Evolutionary conservation across 106 monocot species (phyloP), one percentile per base, ranked within the genome.

Genomic region (Iris macrosiphon): DNA sequence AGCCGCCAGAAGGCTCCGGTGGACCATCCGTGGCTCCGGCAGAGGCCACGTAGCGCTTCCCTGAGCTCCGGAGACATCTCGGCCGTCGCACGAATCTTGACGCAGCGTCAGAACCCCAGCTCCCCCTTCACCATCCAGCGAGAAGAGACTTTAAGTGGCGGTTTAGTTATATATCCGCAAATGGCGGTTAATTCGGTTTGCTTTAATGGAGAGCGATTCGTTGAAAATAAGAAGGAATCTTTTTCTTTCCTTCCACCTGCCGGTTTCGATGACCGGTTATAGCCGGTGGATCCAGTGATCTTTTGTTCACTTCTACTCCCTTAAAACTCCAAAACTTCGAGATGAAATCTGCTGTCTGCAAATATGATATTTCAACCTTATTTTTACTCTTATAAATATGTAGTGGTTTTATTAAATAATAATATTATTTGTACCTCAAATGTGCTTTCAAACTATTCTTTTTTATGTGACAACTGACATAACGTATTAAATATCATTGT

Each of bases 1-100:
- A 40, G 4, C 6, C 56, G 22, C 56, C 56, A 57, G 12, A 57
- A 24, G 14, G 7, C 56, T 13, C 39, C 56, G 56, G 21, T 38
- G 0, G 39, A 13, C 56, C 56, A 57, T 10, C 56, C 56, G 15
- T 25, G 37, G 38, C 35, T 0, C 7, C 37, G 37, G 56, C 56
- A 57, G 22, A 57, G 39, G 22, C 17, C 24, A 13, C 24, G 17
- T 12, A 57, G 33, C 12, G 22, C 56, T 13, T 57, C 56, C 6
- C 22, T 30, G 24, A 4, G 24, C 56, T n/a, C n/a, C n/a, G n/a
- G n/a, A n/a, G n/a, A n/a, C n/a, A 37, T 57, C 56, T 8, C 39
- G 38, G 24, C 39, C 17, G 7, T 54, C 54, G 54, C 19, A 0
- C 54, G 7, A 54, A 33, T 34, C 54, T 2, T 9, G 34, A 19